Evolutionary conservation across 2,329 filamentous ascomycete species (phyloP), one percentile per base, ranked within the genome.

Genomic region (Pseudogymnoascus sp.): DNA sequence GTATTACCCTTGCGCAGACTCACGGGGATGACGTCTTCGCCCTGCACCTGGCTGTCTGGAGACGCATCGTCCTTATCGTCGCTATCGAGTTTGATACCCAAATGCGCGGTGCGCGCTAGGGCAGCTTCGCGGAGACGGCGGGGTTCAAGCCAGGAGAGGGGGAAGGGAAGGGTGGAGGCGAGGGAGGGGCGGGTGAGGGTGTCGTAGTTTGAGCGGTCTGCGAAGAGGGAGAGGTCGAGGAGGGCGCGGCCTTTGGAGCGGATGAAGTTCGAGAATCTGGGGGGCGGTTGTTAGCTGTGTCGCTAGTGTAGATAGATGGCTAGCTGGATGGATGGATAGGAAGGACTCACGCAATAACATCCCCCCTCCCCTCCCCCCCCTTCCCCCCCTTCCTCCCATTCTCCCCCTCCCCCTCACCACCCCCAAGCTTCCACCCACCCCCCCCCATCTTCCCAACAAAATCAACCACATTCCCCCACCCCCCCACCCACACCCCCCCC

Each of bases 201-300:
- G 63, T 86, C 81, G 83, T 95, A 99, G 78, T 97, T 97, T 67
- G 91, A 86, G 64, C 88, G 90, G 34, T 92, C 95, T 67, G 95
- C 89, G 75, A 96, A 97, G 69, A 97, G 87, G 61, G 87, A 93
- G 64, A 97, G 86, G 70, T 96, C 90, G 70, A 97, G 75, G 65
- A 97, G 83, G 34, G 88, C 85, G 60, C 87, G 85, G n/a, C 88
- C 90, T 64, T 88, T 86, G 26, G 86, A 83, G 73, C 86, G 81
- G 68, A 97, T 78, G 75, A 93, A 93, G 66, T 90, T 83, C 37
- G 84, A 79, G 76, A 81, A 66, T 80, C 85, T 67, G n/a, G n/a
- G n/a, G n/a, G n/a, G n/a, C n/a, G n/a, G n/a, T n/a, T 68, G 70
- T 72, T 67, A 71, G 71, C 65, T 61, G 65, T 45, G 45, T n/a